phyloP scores from a whole-genome alignment of 805 yeast genomes.

The Phaffomyces antillensis region DNA sequence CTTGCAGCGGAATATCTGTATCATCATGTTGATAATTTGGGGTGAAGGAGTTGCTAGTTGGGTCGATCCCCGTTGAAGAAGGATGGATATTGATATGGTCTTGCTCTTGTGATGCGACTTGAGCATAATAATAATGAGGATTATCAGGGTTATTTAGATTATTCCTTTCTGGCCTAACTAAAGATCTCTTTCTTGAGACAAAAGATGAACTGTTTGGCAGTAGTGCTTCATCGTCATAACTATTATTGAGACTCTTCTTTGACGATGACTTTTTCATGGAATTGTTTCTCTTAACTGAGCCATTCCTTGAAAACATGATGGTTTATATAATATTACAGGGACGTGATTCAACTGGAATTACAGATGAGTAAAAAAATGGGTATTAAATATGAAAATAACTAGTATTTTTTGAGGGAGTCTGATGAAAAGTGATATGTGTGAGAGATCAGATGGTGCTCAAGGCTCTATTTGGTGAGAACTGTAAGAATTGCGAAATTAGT shows the following conservation, averaged over 20 bases:
- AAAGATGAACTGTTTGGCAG: constrained; percentile 16
- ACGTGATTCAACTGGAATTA: not conserved
- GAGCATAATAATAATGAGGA: constrained; percentile 73
- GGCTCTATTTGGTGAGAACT: too few relatives aligned
- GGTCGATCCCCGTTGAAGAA: constrained; percentile 67
- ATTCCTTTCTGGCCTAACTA: constrained; percentile 82
- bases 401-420: too few relatives aligned
- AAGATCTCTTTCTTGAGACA: constrained; percentile 48
- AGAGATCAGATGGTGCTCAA: too few relatives aligned
- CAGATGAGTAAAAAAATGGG: not conserved
- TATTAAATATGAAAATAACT: too few relatives aligned
- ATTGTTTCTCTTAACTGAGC: constrained; percentile 18
- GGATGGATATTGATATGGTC: constrained; percentile 60
- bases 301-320: constrained; percentile 19
- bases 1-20: constrained; percentile 19
- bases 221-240: constrained; percentile 29
- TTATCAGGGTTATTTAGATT: constrained; percentile 54
- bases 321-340: not conserved
- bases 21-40: constrained; percentile 8
- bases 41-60: constrained; percentile 23
- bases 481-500: too few relatives aligned
- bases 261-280: constrained; percentile 11
- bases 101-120: constrained; percentile 60
- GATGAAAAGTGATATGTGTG: too few relatives aligned
- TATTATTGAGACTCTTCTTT: constrained; percentile 6